A percentile compares a stretch with the other conserved stretches of the same genome.
Conservation (phyloP, 805 yeast species). For the Candida nitratophila region DNA sequence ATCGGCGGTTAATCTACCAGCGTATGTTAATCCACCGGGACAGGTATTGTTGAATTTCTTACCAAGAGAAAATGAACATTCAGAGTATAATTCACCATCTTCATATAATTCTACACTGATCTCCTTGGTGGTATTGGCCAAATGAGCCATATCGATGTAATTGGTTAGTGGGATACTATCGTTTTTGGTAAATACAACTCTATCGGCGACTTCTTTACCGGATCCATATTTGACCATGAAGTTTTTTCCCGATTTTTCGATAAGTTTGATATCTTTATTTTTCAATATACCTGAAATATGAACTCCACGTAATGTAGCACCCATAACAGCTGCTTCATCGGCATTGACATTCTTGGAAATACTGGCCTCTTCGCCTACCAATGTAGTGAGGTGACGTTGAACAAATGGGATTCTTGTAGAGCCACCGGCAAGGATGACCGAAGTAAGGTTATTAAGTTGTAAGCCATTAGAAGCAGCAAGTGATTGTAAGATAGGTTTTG, state of each 20-base stretch:
- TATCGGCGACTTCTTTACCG: constrained; percentile 12
- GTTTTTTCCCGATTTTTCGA: constrained; percentile 47
- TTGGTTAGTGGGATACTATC: constrained; percentile 24
- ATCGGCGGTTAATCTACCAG: constrained; percentile 13
- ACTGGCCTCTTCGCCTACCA: constrained; percentile 46
- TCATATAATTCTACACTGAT: constrained; percentile 31
- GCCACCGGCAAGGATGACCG: constrained; percentile 85
- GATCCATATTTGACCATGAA: constrained; percentile 31
- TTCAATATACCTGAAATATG: constrained; percentile 62
- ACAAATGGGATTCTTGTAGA: constrained; percentile 86
- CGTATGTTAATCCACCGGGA: constrained; percentile 26
- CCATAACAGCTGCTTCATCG: constrained; percentile 90
- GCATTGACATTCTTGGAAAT: constrained; percentile 86
- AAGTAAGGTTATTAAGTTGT: constrained; percentile 23
- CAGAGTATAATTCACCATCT: constrained; percentile 10
- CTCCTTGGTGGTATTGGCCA: constrained; percentile 21
- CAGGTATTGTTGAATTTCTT: constrained; percentile 32
- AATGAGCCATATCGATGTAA: constrained; percentile 30
- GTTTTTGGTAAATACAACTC: constrained; percentile 41
- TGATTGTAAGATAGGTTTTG: constrained; percentile 49
- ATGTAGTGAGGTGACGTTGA: constrained; percentile 48
- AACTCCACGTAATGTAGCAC: constrained; percentile 81
- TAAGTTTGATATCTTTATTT: constrained; percentile 50
- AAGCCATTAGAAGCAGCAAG: constrained; percentile 26
- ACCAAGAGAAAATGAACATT: constrained; percentile 3